Evolutionary conservation across 1,284 basidiomycete species (phyloP).

Genomic region (Vanrija sp.): DNA sequence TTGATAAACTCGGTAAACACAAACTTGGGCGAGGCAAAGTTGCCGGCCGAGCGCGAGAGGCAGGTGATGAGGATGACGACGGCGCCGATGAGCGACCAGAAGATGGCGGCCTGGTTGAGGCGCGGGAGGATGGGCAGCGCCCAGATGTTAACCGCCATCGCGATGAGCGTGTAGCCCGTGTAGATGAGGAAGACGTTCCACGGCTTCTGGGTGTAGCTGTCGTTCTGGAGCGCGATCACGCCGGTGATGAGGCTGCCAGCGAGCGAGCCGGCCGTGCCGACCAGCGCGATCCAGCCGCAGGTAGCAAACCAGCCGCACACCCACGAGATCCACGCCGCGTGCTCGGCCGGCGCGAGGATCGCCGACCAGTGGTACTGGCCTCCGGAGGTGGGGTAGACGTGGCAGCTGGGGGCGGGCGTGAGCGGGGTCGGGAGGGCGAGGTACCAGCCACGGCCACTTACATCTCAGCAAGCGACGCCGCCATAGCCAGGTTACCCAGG

Average conservation of each 20-base stretch:
- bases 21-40: conserved; percentile 46
- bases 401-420: conserved; percentile 16
- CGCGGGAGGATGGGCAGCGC: conserved; percentile 34
- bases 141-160: conserved; percentile 38
- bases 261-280: conserved; percentile 35
- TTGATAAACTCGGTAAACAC: conserved; percentile 51
- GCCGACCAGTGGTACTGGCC: conserved; percentile 50
- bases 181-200: conserved; percentile 40
- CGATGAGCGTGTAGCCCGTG: conserved; percentile 31
- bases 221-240: conserved; percentile 36
- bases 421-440: not conserved
- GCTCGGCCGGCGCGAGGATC: conserved; percentile 33
- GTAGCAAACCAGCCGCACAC: conserved; percentile 34
- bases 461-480: conserved; percentile 44
- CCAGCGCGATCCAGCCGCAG: conserved; percentile 47
- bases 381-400: conserved; percentile 25
- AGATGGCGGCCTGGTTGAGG: conserved; percentile 43
- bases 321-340: conserved; percentile 30
- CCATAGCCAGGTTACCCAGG: conserved; percentile 41
- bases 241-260: conserved; percentile 43
- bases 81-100: conserved; percentile 34
- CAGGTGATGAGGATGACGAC: conserved; percentile 48
- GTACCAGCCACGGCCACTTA: conserved; percentile 2
- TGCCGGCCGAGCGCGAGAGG: conserved; percentile 37
- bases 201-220: conserved; percentile 20